Base-by-base conservation (phyloP, 495 filamentous ascomycete species). In the Trichoderma parareesei region DNA sequence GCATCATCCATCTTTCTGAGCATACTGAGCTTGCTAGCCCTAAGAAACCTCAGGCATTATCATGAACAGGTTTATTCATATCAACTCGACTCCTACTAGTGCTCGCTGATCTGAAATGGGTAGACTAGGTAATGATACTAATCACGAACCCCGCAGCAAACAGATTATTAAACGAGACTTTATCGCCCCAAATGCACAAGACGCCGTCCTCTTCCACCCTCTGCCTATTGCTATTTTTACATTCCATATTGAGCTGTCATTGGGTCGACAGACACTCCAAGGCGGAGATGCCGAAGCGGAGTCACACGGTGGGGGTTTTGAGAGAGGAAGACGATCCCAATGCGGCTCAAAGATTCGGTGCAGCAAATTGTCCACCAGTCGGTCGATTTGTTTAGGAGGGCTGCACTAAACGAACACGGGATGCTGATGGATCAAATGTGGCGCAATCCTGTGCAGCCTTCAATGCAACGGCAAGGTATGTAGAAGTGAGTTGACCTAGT, bases 211-310 rank as follows among this genome's bases (percentile, higher is more conserved):
- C 44, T 14, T 16, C 44, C n/a, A 48, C 5, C 16, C 8, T 5
- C n/a, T 16, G 40, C 40, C 27, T 5, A 27, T 57, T 57, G 11
- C 20, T 57, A 35, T 57, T 57, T 18, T 4, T 14, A 57, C 8
- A 10, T 13, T 10, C 7, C 27, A 35, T 57, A 10, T 13, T 35
- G 33, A 35, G 14, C 33, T 33, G 20, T 13, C 20, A 37, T 57
- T 57, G 53, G 27, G 37, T 11, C 48, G n/a, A 38, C 27, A 35
- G 53, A 9, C 33, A 57, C 9, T 9, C 16, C 18, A 18, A 8
- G 27, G 53, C 27, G 53, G 53, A 37, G 53, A 57, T 57, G 53
- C 33, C 37, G 27, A 57, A 27, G 53, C 53, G 53, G 27, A 57
- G 27, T 37, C 27, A 14, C 27, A 37, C 27, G 14, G 53, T 57